Base-by-base conservation (phyloP, 129 eudicot genomes). In the Ambrosia trifida region DNA sequence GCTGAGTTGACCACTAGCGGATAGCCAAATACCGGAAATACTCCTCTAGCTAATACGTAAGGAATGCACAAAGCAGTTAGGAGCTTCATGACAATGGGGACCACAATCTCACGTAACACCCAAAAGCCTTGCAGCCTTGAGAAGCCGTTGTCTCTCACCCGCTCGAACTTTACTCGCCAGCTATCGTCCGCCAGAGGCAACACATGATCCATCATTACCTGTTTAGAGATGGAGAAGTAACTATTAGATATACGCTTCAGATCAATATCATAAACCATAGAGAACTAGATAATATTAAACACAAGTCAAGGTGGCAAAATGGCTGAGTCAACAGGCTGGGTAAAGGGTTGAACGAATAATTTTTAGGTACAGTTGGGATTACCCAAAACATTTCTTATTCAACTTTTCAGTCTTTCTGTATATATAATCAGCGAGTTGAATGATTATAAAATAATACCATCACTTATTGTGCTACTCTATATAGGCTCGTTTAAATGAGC, bases 41-140 rank as follows among this genome's bases (percentile, higher is more conserved):
- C 86, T 7, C 95, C 95, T 76, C 95, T 76, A 1, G 96, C 88
- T 60, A 92, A 71, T 3, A 92, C 95, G 18, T 92, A 92, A 8
- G 98, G 98, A 16, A 92, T 89, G 54, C 98, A 92, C 10, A 92
- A 73, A 68, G 98, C 98, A 1, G 96, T 92, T 54, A 92, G 84
- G 16, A 92, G 87, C 81, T 92, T 92, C 95, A 92, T 89, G 19
- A 86, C 72, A 16, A 92, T 92, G 0, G 98, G 98, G 62, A 81
- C 20, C 3, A 92, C 98, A 28, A 92, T 92, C 86, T 92, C 98
- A 9, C 85, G 87, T 41, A 92, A 80, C 54, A 89, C 91, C 98
- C 98, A 89, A 24, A 89, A 71, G 20, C 91, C 93, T 77, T 86
- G 98, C 35, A 92, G 86, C 84, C 98, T 70, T 5, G 96, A 89